These are phyloP conservation scores for Acmispon strigosus DNA, from an alignment of 306 rosid genomes.

Conservation along the genomic window DNA sequence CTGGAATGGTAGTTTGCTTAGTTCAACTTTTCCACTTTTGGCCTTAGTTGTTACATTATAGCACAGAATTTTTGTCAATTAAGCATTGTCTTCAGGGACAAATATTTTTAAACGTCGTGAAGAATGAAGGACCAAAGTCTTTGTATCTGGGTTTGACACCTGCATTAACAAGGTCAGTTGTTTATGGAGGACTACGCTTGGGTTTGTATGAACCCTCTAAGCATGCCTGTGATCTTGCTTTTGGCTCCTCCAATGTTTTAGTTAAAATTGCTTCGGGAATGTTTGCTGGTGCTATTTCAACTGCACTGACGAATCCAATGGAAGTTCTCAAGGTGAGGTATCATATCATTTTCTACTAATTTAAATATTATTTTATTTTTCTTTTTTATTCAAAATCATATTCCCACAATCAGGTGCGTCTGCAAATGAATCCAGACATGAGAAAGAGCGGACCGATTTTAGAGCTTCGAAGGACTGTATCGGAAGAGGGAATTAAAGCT, in stretches of 20 bases:
- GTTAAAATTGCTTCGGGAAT: constrained; percentile 79
- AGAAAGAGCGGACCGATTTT: constrained; percentile 46
- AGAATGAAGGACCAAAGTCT: constrained; percentile 82
- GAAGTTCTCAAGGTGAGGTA: constrained; percentile 83
- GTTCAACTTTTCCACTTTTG: constrained; percentile 21
- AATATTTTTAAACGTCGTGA: constrained; percentile 45
- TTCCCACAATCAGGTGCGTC: constrained; percentile 61
- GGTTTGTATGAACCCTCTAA: constrained; percentile 97
- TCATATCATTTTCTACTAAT: constrained; percentile 1
- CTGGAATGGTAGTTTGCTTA: constrained; percentile 70
- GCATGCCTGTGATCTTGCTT: constrained; percentile 68
- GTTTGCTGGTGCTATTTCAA: constrained; percentile 75
- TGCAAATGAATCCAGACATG: constrained; percentile 78
- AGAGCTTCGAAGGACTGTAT: constrained; percentile 56
- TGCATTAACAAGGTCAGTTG: constrained; percentile 79
- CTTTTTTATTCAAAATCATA: constrained; percentile 22
- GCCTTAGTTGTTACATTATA: constrained; percentile 19
- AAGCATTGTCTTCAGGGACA: constrained; percentile 52
- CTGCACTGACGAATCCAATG: constrained; percentile 84
- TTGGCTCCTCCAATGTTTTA: constrained; percentile 76
- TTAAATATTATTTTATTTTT: background rate
- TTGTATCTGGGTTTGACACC: constrained; percentile 85
- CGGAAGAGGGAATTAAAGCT: constrained; percentile 76
- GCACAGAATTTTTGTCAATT: constrained; percentile 12
- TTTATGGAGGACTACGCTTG: constrained; percentile 94